A percentile compares a stretch with the other conserved stretches of the same genome.
Conservation (phyloP, 2,329 filamentous ascomycete species). For the Fusarium udum region DNA sequence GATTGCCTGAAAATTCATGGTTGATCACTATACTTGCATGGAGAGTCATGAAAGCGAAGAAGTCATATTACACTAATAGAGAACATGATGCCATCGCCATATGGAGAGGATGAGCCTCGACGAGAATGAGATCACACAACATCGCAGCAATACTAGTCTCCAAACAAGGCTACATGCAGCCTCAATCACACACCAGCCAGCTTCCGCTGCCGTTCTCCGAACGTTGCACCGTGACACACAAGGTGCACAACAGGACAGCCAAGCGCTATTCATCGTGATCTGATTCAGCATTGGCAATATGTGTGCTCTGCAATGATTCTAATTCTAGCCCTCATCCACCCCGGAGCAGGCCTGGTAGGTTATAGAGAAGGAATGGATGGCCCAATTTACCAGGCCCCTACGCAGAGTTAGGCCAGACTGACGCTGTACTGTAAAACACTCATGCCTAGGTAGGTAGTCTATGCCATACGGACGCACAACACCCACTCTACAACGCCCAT, state of each 20-base stretch:
- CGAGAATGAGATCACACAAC: not conserved
- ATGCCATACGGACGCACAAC: constrained; percentile 18
- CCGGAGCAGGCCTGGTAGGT: not conserved
- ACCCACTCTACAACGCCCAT: constrained; percentile 13
- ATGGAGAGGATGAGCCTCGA: not conserved
- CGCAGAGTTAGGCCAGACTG: not conserved
- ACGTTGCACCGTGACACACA: constrained; percentile 25
- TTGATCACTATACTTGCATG: not conserved
- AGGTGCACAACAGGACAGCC: constrained; percentile 13
- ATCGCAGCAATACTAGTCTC: not conserved
- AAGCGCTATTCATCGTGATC: constrained; percentile 29
- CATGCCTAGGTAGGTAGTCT: not conserved
- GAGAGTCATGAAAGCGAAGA: not conserved
- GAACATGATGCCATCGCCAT: not conserved
- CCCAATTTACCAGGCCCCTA: not conserved
- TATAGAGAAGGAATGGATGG: not conserved
- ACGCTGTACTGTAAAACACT: not conserved
- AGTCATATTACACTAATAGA: not conserved
- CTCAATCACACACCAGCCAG: constrained; percentile 14
- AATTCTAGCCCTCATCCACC: constrained; percentile 7
- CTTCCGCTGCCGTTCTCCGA: constrained; percentile 29
- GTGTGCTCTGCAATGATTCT: constrained; percentile 2
- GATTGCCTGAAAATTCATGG: not conserved
- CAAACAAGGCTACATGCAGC: constrained; percentile 19
- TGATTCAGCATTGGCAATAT: constrained; percentile 6